Base-by-base conservation (phyloP, 371 early-diverging fungal genomes). In the Paraphysoderma sedebokerense region DNA sequence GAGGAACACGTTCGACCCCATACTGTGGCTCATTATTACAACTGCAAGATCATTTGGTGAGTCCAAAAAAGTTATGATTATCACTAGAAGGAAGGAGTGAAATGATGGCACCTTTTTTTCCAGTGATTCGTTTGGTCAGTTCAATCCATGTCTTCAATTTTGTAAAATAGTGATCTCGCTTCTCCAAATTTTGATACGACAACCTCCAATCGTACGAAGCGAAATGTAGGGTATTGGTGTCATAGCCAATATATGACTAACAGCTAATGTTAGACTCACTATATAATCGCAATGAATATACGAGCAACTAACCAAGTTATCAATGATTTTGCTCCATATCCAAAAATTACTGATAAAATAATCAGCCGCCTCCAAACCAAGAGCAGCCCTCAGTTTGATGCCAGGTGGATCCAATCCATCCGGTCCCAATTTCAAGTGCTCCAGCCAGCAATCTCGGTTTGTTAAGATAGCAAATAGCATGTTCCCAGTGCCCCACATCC, bases 161-260 rank as follows among this genome's bases (percentile, higher is more conserved):
- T 4, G 87, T 74, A 55, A 89, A 93, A 56, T 79, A 91, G 22
- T 65, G 60, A 57, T 96, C 95, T 13, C 97, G 71, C 6, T 60
- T 64, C 58, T 96, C 91, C 4, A 93, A 66, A 40, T 89, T 84
- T n/a, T 61, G 47, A 47, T 82, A 77, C 0, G 83, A 70, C 34
- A 96, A 65, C 36, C 97, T 70, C 95, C 96, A 96, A 63, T 96
- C 93, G 59, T 89, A 95, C 0, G 87, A 68, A 0, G 90, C 89
- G 38, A 92, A 62, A 33, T 80, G 68, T 79, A 92, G 84, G 41
- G 76, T 84, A 51, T 81, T 84, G 60, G 64, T 76, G 61, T 92
- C 92, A 58, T 90, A 89, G 23, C 91, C 92, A 38, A 92, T 71
- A 0, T 76, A 79, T 0, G n/a, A n/a, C n/a, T n/a, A n/a, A n/a